Evolutionary conservation across 805 yeast genomes (phyloP), one percentile per base, ranked within the genome.

Genomic region (Nakazawaea molendinolei): DNA sequence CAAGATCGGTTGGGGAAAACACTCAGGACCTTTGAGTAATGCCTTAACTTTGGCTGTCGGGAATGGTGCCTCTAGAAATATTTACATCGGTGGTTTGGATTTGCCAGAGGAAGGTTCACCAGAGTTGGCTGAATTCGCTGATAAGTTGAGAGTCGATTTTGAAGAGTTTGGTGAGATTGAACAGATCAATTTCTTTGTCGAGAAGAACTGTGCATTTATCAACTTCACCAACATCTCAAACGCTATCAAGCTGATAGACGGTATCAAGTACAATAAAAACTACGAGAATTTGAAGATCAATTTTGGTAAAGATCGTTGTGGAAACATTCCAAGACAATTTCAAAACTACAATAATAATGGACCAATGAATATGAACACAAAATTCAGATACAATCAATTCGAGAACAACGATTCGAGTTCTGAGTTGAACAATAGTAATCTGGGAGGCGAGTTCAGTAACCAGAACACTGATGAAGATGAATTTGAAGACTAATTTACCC

Each of bases 1-100:
- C 46, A 86, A 85, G 56, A 87, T 90, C 39, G 96, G 97, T 15
- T 90, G 98, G 97, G 98, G 97, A 31, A 89, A 86, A 59, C 96
- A 90, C 54, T 79, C 95, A 5, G 97, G 97, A 8, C 87, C 95
- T 1, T 67, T 90, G 44, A 79, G 94, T 8, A 83, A 85, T 47
- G 87, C 95, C 3, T 70, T 90, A 40, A 82, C 89, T 6, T 63
- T 84, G 39, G 97, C 97, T 0, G 95, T 89, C 18, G 79, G 92
- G 16, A 82, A 85, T 44, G 97, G 97, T 27, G 97, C 97, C 0
- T 78, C 92, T 15, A 75, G 98, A 59, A 90, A 92, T 52, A 85
- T 90, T 31, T 90, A 92, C 58, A 71, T 90, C 47, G 97, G 97
- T 18, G 62, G 62, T 3, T 44, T 58, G 14, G 64, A 60, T 36